Base-by-base conservation (phyloP, 352 stramenopile genomes). In the Phytophthora ohioensis region DNA sequence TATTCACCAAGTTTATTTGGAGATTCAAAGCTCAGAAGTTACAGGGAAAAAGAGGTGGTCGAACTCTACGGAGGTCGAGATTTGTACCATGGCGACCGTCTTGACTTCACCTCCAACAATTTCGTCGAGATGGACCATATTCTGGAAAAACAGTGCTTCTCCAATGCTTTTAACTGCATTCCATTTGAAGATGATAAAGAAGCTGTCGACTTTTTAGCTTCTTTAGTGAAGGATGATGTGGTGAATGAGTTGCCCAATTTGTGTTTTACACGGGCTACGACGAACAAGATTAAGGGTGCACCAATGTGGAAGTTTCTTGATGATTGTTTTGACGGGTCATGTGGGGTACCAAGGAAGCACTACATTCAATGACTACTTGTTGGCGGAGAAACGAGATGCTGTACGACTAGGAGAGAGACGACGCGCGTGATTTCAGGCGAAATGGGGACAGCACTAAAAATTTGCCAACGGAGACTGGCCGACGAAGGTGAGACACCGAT, bases 71-170 rank as follows among this genome's bases (percentile, higher is more conserved):
- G 54, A 0, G 38, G 54, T 17, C 53, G 67, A 15, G 75, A 82
- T 52, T 56, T 74, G 47, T 82, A 82, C 51, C 71, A 77, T 53
- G 57, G 53, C 13, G 63, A 82, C 21, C 7, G 49, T 41, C 51
- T 73, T 7, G 63, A 71, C 32, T 52, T 71, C 0, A 63, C 49
- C 13, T 13, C 47, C 15, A 35, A 75, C 21, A 27, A 27, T 27
- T 27, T 27, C 21, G 21, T 27, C 15, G 57, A 79, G 48, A 53
- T 82, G 17, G 75, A 82, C 48, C 75, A 82, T 41, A 76, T 82
- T n/a, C n/a, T 82, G 3, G 71, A 79, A 46, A 79, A 77, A 39
- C 75, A 82, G 58, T 79, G 71, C 56, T 77, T 77, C 48, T 63
- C 70, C 32, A 75, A 66, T 36, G 66, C 64, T 31, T 82, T 82